These are phyloP conservation scores for rapeseed (Brassica napus) DNA, from an alignment of 345 rosid species.

Conservation along the genomic window Da-Ae NC_063439.1:9490001-9490500, in stretches of 20 bases:
- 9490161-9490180: slow-evolving; percentile 41
- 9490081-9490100: slow-evolving; percentile 51
- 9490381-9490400: slow-evolving; percentile 81
- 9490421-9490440: slow-evolving; percentile 71
- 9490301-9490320: slow-evolving; percentile 89
- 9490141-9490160: slow-evolving; percentile 32
- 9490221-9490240: slow-evolving; percentile 72
- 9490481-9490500: slow-evolving; percentile 79
- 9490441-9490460: slow-evolving; percentile 63
- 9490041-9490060: slow-evolving; percentile 37
- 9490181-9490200: slow-evolving; percentile 42
- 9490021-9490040: slow-evolving; percentile 45
- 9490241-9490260: slow-evolving; percentile 52
- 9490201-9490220: slow-evolving; percentile 40
- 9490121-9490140: slow-evolving; percentile 55
- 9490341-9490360: slow-evolving; percentile 60
- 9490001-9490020: slow-evolving; percentile 81
- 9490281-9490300: slow-evolving; percentile 56
- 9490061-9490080: slow-evolving; percentile 22
- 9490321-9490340: slow-evolving; percentile 54
- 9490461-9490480: slow-evolving; percentile 68
- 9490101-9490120: slow-evolving; percentile 76
- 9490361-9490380: slow-evolving; percentile 72
- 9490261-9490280: slow-evolving; percentile 80
- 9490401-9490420: slow-evolving; percentile 72